Evolutionary conservation across 1,284 basidiomycete genomes (phyloP), one percentile per base, ranked within the genome.

Genomic region (Moesziomyces parantarcticus): DNA sequence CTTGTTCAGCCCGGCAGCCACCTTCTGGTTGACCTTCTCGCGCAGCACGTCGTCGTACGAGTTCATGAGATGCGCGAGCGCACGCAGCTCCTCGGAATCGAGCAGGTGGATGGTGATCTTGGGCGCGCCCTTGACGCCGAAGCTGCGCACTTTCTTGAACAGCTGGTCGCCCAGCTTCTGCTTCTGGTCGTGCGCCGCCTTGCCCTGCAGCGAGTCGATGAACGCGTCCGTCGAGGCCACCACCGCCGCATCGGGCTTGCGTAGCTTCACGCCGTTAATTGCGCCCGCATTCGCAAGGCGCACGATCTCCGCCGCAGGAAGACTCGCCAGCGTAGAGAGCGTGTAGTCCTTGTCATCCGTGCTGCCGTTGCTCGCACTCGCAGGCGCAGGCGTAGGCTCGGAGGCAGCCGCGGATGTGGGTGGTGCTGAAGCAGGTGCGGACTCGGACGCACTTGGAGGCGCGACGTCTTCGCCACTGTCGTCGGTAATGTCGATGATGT

Each of bases 41-140:
- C 90, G 92, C 64, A 94, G 86, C 3, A 93, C 88, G 2, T 88
- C 86, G 8, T 92, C 91, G 82, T 93, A 94, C 80, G 90, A 91
- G 83, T 92, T 92, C 91, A 92, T 92, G 53, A 95, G 86, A 80
- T 93, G 91, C 10, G 92, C 91, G 41, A 94, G 87, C 1, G 92
- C 86, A 34, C 91, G 88, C 23, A 95, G 87, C 78, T 95, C 93
- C 61, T 94, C 92, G 73, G 90, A 88, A 76, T 94, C 92, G 58
- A 95, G 86, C 11, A 95, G 87, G 1, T 88, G 86, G 74, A 95
- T 92, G 1, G 92, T 80, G 22, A 81, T 55, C 71, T 79, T 81
- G 36, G 77, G 79, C 62, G 91, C 90, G 51, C 88, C 88, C 82
- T 91, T 93, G 83, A 93, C 87, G 13, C 91, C 91, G 77, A 91